Evolutionary conservation across 495 filamentous ascomycete species (phyloP), one percentile per base, ranked within the genome.

Genomic region (Neurospora intermedia): DNA sequence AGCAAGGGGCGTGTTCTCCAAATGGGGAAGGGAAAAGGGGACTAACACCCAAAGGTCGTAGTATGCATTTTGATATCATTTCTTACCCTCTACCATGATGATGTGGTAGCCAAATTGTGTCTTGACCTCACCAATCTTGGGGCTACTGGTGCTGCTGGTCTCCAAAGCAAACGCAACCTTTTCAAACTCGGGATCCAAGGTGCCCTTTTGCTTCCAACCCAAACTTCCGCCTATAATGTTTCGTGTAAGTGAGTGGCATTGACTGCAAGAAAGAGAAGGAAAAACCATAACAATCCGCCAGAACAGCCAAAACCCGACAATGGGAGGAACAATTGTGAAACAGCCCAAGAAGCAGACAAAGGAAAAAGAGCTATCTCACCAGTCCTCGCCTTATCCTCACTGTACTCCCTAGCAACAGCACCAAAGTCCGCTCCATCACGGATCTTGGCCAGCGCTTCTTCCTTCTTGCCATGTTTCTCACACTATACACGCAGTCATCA

Each of bases 71-170:
- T 66, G 27, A 35, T 35, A 40, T 42, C 16, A 35, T 43, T 48
- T 20, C 31, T 76, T 74, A 78, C 72, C 79, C 72, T 82, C 75
- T 91, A 97, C 93, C 90, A 97, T 96, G 72, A 97, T 90, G 71
- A 97, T 90, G 82, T 98, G 94, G 85, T 97, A 97, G n/a, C 94
- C 94, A 83, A 90, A 90, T 10, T 86, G 85, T 4, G 93, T 95
- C 84, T 96, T 97, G 41, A 89, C 91, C 83, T 96, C 92, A 16
- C 83, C 92, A 79, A 87, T 92, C 77, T 90, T 91, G 8, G 94
- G 93, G 73, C 85, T 92, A 15, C 78, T 87, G n/a, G 90, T 93
- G 27, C 91, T 91, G 79, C 91, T 94, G 0, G 89, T 84, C 75
- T 93, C 91, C 46, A 98, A 84, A 31, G 90, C 89, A 77, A 91